These are phyloP conservation scores for Glycyrrhiza uralensis DNA, from an alignment of 306 rosid species.

Conservation along the genomic window DNA sequence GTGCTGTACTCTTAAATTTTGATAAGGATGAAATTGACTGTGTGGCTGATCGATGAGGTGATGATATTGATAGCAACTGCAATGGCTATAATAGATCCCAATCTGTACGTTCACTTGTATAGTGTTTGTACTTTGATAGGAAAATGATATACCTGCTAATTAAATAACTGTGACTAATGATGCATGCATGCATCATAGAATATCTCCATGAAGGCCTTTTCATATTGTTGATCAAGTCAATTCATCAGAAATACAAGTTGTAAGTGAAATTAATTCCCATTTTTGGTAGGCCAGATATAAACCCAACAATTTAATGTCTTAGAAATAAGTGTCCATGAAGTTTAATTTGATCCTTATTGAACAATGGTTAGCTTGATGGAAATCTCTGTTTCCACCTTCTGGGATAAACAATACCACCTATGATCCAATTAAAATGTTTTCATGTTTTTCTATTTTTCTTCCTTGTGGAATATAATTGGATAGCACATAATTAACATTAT, in stretches of 20 bases:
- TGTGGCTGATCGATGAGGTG: slow-evolving; percentile 30
- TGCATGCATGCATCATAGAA: background rate
- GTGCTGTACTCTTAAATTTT: slow-evolving; percentile 5
- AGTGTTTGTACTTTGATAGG: slow-evolving; percentile 19
- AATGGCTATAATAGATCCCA: slow-evolving; percentile 42
- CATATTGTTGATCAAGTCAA: background rate
- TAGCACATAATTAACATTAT: background rate
- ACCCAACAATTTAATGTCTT: background rate
- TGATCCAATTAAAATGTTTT: background rate
- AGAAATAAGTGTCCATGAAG: background rate
- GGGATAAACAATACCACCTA: background rate
- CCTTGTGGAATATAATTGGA: background rate
- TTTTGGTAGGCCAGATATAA: background rate
- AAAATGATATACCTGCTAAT: slow-evolving; percentile 12
- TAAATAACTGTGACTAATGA: background rate
- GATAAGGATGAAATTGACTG: slow-evolving; percentile 19
- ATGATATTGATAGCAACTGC: slow-evolving; percentile 47
- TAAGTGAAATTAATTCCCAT: background rate
- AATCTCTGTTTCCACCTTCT: background rate
- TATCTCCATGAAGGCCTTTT: background rate
- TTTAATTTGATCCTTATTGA: background rate
- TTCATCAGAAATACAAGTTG: slow-evolving; percentile 9
- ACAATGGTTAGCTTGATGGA: background rate
- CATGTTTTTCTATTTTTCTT: background rate
- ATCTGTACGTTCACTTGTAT: background rate